Evolutionary conservation across 257 asterid species (phyloP).

Genomic region (Cynanchum wilfordii): DNA sequence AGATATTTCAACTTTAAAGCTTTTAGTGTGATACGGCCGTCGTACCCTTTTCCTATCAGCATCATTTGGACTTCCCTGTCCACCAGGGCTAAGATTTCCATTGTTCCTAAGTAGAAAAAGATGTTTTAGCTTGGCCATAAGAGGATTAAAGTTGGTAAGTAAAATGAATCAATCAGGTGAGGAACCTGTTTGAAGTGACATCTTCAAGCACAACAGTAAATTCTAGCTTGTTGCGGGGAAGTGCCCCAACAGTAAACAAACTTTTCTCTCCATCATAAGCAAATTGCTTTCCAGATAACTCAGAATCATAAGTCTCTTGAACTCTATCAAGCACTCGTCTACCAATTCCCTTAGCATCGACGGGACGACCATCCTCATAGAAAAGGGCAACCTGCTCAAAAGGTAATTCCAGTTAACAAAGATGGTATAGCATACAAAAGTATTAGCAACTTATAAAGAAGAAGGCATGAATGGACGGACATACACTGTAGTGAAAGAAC

Average conservation of each 20-base stretch:
- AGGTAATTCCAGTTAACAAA: neutral
- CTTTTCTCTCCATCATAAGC: constrained; percentile 96
- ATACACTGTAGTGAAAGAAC: constrained; percentile 89
- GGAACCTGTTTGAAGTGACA: constrained; percentile 58
- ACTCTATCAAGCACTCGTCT: constrained; percentile 84
- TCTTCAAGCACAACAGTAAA: constrained; percentile 86
- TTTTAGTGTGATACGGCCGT: constrained; percentile 66
- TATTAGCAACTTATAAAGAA: neutral
- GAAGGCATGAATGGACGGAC: constrained; percentile 16
- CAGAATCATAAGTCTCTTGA: constrained; percentile 61
- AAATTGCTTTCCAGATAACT: constrained; percentile 69
- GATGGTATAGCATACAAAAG: too few relatives aligned
- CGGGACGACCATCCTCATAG: constrained; percentile 92
- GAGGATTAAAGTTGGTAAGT: neutral
- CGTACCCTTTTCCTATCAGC: constrained; percentile 45
- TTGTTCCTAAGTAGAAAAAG: constrained; percentile 46
- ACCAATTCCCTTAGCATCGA: constrained; percentile 90
- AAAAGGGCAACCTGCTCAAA: constrained; percentile 68
- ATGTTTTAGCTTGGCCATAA: too few relatives aligned
- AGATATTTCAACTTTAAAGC: constrained; percentile 77
- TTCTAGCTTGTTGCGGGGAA: constrained; percentile 79
- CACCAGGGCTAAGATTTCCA: constrained; percentile 66
- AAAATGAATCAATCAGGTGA: neutral
- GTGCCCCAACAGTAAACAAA: constrained; percentile 79
- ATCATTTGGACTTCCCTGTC: constrained; percentile 16